These are phyloP conservation scores for Colletotrichum camelliae DNA, from an alignment of 2,329 filamentous ascomycete species.

Conservation along the genomic window DNA sequence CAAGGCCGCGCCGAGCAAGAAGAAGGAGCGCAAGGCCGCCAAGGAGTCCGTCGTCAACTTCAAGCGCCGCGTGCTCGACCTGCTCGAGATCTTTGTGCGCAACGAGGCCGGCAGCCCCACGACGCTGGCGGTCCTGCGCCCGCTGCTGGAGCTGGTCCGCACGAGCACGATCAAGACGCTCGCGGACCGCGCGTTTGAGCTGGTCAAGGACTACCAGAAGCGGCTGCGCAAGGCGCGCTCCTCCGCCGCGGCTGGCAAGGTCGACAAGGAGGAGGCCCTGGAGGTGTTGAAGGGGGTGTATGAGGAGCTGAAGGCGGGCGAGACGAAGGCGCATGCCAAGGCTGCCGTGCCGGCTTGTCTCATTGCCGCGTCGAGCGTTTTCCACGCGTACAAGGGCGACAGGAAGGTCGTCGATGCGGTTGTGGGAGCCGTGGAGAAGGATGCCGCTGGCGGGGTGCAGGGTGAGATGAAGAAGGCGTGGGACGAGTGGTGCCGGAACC, in stretches of 20 bases:
- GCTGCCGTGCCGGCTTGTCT: constrained; percentile 77
- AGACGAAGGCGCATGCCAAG: constrained; percentile 74
- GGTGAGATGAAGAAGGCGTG: constrained; percentile 15
- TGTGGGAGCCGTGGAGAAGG: constrained; percentile 67
- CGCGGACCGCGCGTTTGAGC: constrained; percentile 72
- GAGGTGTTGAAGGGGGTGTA: constrained; percentile 72
- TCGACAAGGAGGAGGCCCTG: constrained; percentile 50
- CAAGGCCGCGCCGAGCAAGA: constrained; percentile 68
- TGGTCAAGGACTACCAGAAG: constrained; percentile 76
- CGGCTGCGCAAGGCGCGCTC: constrained; percentile 62
- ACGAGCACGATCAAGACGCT: constrained; percentile 80
- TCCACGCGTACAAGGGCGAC: constrained; percentile 56
- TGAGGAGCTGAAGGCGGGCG: constrained; percentile 63
- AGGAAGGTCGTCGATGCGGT: constrained; percentile 63
- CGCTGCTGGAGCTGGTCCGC: constrained; percentile 77
- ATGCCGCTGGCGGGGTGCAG: constrained; percentile 16
- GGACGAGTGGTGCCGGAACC: constrained; percentile 21
- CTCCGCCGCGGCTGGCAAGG: constrained; percentile 42
- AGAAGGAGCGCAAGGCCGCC: constrained; percentile 85
- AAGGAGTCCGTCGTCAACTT: constrained; percentile 91
- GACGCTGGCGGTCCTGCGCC: constrained; percentile 73
- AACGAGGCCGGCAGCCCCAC: constrained; percentile 74
- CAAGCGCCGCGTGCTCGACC: constrained; percentile 90
- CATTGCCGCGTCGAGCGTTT: constrained; percentile 67
- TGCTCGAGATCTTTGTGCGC: constrained; percentile 84